Evolutionary conservation across 768 basidiomycete genomes (phyloP).

Genomic region (Arthromyces matolae): DNA sequence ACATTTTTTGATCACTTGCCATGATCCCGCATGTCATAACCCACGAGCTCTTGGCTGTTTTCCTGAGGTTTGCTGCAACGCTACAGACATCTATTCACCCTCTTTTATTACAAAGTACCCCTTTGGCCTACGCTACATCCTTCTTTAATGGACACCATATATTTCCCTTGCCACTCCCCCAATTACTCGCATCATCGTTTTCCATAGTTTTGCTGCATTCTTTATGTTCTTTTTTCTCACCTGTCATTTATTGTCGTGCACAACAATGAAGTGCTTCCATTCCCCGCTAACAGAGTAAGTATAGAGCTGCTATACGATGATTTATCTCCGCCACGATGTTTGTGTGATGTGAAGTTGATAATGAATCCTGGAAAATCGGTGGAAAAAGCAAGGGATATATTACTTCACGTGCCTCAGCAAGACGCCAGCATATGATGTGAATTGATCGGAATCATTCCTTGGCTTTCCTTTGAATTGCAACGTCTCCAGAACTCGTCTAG

Average conservation of each 20-base stretch:
- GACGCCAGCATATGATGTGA: not conserved
- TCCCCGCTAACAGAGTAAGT: conserved; percentile 1
- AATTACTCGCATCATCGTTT: conserved; percentile 38
- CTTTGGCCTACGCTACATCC: conserved; percentile 16
- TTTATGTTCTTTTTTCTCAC: conserved; percentile 21
- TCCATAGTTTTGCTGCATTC: conserved; percentile 36
- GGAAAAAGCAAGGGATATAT: no score
- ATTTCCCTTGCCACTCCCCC: conserved; percentile 15
- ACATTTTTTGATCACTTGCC: conserved; percentile 3
- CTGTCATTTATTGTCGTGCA: conserved; percentile 15
- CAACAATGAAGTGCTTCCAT: conserved; percentile 18
- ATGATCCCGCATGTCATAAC: no score
- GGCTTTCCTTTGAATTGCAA: not conserved
- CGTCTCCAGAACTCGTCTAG: not conserved
- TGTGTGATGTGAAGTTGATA: not conserved
- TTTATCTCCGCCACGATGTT: no score
- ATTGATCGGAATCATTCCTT: not conserved
- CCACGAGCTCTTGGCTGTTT: not conserved
- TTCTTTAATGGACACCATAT: conserved; percentile 19
- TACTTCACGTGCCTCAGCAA: no score
- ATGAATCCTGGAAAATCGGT: no score
- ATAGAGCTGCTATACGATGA: no score
- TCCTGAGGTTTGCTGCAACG: conserved; percentile 1
- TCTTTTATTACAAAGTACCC: conserved; percentile 9
- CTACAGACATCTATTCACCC: conserved; percentile 13